phyloP scores from a whole-genome alignment of 2,329 filamentous ascomycete species.

The Hawksworthiomyces lignivorus region DNA sequence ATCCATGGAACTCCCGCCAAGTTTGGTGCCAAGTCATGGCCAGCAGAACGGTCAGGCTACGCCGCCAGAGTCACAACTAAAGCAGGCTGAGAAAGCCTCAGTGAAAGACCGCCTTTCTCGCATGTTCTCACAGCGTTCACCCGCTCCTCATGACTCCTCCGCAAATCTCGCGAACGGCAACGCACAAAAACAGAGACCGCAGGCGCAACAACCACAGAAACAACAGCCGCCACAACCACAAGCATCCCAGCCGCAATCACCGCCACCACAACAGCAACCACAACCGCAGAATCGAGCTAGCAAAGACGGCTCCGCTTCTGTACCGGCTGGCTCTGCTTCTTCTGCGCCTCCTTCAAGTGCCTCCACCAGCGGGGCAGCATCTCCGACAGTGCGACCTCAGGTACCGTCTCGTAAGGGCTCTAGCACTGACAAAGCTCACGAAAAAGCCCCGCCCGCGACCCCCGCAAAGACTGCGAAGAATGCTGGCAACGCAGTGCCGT shows the following conservation, averaged over 20 bases:
- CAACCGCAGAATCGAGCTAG: background rate
- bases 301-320: slow-evolving; percentile 21
- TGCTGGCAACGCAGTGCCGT: slow-evolving; percentile 22
- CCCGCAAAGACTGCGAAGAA: slow-evolving; percentile 28
- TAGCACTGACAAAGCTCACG: slow-evolving; percentile 31
- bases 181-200: slow-evolving; percentile 2
- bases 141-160: slow-evolving; percentile 17
- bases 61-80: slow-evolving; percentile 25
- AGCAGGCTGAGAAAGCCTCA: slow-evolving; percentile 45
- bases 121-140: slow-evolving; percentile 47
- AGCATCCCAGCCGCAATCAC: background rate
- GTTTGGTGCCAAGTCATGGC: slow-evolving; percentile 31
- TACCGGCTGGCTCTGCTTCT: slow-evolving; percentile 16
- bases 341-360: slow-evolving; percentile 19
- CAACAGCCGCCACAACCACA: background rate
- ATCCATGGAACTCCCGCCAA: slow-evolving; percentile 34
- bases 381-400: slow-evolving; percentile 32
- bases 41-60: slow-evolving; percentile 29
- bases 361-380: slow-evolving; percentile 14
- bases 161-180: slow-evolving; percentile 17
- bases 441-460: slow-evolving; percentile 20
- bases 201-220: slow-evolving; percentile 16
- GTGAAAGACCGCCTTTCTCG: slow-evolving; percentile 58
- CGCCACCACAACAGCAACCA: background rate
- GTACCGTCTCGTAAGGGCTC: slow-evolving; percentile 37